phyloP scores from a whole-genome alignment of 2,329 filamentous ascomycete species.

The Aspergillus clavatus region DNA sequence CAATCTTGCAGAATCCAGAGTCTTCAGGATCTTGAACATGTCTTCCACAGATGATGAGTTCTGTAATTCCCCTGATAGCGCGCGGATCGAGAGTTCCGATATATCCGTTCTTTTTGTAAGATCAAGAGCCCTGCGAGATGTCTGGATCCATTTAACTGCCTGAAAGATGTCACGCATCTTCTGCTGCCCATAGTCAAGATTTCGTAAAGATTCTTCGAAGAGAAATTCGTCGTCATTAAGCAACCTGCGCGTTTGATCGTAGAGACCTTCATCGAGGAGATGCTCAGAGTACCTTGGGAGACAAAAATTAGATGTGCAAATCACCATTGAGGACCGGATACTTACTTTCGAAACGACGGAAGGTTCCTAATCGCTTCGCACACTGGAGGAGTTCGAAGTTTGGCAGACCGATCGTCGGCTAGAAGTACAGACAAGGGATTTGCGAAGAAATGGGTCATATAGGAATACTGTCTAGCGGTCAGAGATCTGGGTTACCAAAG shows the following conservation, averaged over 20 bases:
- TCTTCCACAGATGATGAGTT: conserved; percentile 50
- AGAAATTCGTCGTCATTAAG: conserved; percentile 49
- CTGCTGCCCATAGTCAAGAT: conserved; percentile 38
- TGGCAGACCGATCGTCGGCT: conserved; percentile 16
- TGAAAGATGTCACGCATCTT: conserved; percentile 36
- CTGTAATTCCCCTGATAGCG: conserved; percentile 49
- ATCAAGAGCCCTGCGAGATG: conserved; percentile 26
- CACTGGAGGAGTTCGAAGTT: conserved; percentile 37
- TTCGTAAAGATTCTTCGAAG: conserved; percentile 36
- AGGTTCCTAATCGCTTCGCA: conserved; percentile 54
- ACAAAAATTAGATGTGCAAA: conserved; percentile 13
- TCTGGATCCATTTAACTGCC: conserved; percentile 26
- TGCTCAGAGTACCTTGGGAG: conserved; percentile 38
- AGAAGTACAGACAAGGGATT: conserved; percentile 54
- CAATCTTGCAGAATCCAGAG: conserved; percentile 49
- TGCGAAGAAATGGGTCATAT: conserved; percentile 61
- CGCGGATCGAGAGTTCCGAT: conserved; percentile 37
- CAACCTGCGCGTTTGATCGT: conserved; percentile 38
- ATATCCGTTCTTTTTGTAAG: conserved; percentile 26
- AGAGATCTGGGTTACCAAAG: conserved; percentile 6
- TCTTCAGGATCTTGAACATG: conserved; percentile 49
- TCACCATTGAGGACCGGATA: background rate
- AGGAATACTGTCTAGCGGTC: conserved; percentile 48
- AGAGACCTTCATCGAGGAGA: conserved; percentile 35
- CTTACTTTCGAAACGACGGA: conserved; percentile 51